phyloP scores from a whole-genome alignment of 345 rosid genomes.

The Limnanthes douglasii region DNA sequence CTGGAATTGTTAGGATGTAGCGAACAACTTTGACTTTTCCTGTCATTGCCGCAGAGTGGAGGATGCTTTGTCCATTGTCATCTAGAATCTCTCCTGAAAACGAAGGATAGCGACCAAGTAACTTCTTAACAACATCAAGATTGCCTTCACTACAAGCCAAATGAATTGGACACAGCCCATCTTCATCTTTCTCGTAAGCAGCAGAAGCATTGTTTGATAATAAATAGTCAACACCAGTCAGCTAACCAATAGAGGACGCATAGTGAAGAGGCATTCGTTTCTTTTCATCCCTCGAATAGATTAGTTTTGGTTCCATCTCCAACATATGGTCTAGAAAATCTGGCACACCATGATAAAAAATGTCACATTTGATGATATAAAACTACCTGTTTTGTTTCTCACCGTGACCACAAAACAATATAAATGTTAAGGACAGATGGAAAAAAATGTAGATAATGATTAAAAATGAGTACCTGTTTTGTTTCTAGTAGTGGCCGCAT shows the following conservation, averaged over 20 bases:
- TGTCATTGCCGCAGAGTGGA: slow-evolving; percentile 7
- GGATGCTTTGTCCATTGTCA: slow-evolving; percentile 2
- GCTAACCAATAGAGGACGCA: slow-evolving; percentile 6
- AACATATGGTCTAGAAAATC: slow-evolving; percentile 6
- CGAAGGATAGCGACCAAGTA: not conserved
- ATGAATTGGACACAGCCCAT: slow-evolving; percentile 8
- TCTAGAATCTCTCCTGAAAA: slow-evolving; percentile 1
- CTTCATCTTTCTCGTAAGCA: slow-evolving; percentile 1
- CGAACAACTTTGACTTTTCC: slow-evolving; percentile 1
- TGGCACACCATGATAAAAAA: no score
- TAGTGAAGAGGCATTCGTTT: slow-evolving; percentile 5
- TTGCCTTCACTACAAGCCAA: slow-evolving; percentile 2
- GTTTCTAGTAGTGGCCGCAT: no score
- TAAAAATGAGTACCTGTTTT: no score
- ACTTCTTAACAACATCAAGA: slow-evolving; percentile 1
- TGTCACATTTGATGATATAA: no score
- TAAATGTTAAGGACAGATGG: no score
- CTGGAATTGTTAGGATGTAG: not conserved
- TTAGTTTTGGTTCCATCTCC: slow-evolving; percentile 3
- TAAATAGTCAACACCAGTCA: slow-evolving; percentile 5
- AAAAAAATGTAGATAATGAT: no score
- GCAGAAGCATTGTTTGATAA: slow-evolving; percentile 3
- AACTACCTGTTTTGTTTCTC: no score
- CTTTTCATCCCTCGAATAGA: slow-evolving; percentile 6
- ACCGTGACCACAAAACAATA: no score